Conservation (phyloP, 1,139 yeast genomes). For the Taphrina flavorubra region DNA sequence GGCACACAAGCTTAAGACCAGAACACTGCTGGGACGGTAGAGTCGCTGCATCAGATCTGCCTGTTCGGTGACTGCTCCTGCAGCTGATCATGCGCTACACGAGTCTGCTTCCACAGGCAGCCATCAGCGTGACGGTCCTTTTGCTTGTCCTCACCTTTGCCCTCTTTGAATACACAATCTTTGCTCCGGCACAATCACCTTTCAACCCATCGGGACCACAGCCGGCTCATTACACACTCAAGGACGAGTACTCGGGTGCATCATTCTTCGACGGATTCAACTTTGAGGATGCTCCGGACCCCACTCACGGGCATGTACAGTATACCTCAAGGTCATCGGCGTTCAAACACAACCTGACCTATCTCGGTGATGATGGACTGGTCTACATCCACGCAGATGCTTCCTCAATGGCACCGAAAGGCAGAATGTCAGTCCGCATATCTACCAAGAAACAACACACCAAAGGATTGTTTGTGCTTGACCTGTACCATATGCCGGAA, state of each 20-base stretch:
- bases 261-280: conserved; percentile 40
- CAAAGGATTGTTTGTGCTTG: conserved; percentile 36
- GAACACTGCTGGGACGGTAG: too few species aligned
- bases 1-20: too few species aligned
- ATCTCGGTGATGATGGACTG: conserved; percentile 33
- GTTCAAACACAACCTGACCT: conserved; percentile 33
- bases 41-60: too few species aligned
- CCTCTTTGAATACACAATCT: conserved; percentile 22
- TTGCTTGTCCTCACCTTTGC: conserved; percentile 6
- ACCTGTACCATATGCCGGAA: conserved; percentile 41
- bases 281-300: conserved; percentile 40
- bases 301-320: conserved; percentile 42
- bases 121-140: neutral
- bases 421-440: conserved; percentile 41
- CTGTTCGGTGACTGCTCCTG: too few species aligned
- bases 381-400: conserved; percentile 38
- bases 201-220: neutral
- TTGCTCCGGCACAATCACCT: conserved; percentile 8
- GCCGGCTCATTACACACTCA: conserved; percentile 1
- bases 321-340: conserved; percentile 30
- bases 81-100: neutral
- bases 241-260: conserved; percentile 22
- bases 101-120: too few species aligned
- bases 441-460: conserved; percentile 29
- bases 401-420: conserved; percentile 19